A percentile compares a stretch with the other conserved stretches of the same genome.
Conservation (phyloP, 495 filamentous ascomycete genomes). For the Penicillium waksmanii region DNA sequence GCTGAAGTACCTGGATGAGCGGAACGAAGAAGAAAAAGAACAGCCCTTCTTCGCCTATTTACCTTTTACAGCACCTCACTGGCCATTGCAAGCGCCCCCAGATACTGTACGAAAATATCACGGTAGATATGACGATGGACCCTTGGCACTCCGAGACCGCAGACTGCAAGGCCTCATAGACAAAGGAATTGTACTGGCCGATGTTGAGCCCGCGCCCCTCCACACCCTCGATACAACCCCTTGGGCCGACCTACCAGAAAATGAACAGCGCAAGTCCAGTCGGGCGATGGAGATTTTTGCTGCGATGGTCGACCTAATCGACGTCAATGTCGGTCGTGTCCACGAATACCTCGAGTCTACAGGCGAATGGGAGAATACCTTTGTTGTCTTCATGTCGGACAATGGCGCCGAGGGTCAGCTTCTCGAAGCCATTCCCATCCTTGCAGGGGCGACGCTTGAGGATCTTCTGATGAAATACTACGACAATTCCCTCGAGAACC, state of each 20-base stretch:
- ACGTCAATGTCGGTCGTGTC: conserved; percentile 54
- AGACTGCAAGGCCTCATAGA: conserved; percentile 39
- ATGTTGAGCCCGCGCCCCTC: conserved; percentile 37
- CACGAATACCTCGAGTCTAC: conserved; percentile 48
- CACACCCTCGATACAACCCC: conserved; percentile 6
- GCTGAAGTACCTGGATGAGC: conserved; percentile 42
- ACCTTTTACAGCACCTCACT: conserved; percentile 48
- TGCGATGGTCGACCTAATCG: conserved; percentile 57
- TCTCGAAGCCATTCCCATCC: conserved; percentile 22
- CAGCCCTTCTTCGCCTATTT: conserved; percentile 46
- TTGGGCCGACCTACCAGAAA: conserved; percentile 13
- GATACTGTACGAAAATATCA: conserved; percentile 38
- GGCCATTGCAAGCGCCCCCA: conserved; percentile 42
- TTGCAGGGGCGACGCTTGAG: conserved; percentile 6
- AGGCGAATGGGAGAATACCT: conserved; percentile 57
- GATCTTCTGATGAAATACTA: conserved; percentile 52
- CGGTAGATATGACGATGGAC: conserved; percentile 44
- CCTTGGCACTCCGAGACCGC: conserved; percentile 34
- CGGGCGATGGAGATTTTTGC: conserved; percentile 57
- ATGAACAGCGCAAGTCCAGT: conserved; percentile 36
- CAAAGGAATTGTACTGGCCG: conserved; percentile 34
- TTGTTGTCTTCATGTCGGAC: conserved; percentile 56
- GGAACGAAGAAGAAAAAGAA: conserved; percentile 39
- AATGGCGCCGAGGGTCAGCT: conserved; percentile 57
- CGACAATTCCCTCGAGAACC: conserved; percentile 59